phyloP scores from a whole-genome alignment of 441 rosid genomes.

The Eugenia klotzschiana region DNA sequence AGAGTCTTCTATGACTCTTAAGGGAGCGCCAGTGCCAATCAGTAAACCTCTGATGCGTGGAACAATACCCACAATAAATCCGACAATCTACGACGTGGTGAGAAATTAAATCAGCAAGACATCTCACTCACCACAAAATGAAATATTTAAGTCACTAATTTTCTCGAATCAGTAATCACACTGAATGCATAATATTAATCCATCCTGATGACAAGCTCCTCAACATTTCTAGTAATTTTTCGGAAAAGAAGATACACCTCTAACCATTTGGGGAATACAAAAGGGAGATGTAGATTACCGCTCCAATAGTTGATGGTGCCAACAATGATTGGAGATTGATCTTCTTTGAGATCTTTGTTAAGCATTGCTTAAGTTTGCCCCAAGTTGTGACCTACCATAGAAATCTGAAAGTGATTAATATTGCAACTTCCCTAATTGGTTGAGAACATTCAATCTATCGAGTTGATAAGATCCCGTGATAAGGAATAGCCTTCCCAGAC shows the following conservation, averaged over 20 bases:
- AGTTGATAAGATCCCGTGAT: background rate
- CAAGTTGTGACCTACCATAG: background rate
- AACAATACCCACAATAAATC: background rate
- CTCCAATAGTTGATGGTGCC: constrained; percentile 5
- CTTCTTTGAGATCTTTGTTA: background rate
- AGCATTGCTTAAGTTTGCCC: background rate
- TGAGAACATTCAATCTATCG: background rate
- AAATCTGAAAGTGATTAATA: background rate
- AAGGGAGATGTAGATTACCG: background rate
- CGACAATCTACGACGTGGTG: background rate
- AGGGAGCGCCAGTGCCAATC: background rate
- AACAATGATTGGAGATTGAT: background rate
- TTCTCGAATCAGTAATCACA: background rate
- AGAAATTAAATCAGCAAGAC: background rate
- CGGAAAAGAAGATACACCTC: background rate
- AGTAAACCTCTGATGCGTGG: background rate
- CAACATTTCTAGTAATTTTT: background rate
- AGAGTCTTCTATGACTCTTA: background rate
- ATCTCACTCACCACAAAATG: background rate
- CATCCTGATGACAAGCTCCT: background rate
- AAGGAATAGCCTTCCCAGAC: background rate
- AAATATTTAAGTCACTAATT: background rate
- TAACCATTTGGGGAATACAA: background rate
- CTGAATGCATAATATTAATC: background rate
- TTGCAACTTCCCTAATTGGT: background rate